Evolutionary conservation across 257 asterid species (phyloP), one percentile per base, ranked within the genome.

Genomic region (Jacaranda mimosifolia): DNA sequence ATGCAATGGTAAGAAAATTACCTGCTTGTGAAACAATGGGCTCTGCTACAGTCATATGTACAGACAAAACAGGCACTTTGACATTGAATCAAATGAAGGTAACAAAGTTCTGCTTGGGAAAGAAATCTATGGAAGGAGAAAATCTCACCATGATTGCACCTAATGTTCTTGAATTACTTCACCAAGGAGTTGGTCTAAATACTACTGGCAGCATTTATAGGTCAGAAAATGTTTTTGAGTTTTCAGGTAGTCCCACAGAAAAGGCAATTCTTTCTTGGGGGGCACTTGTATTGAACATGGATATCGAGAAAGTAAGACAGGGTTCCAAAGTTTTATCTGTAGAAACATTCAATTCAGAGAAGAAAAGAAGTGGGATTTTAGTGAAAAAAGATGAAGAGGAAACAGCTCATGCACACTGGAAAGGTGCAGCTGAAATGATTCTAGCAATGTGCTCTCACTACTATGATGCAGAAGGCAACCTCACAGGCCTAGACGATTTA

Each of bases 341-440:
- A 8, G 90, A 89, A 77, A 79, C 91, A 65, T 89, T 85, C 85
- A 85, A 85, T 45, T 87, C 91, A 0, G 86, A 85, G 71, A 86
- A 86, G 77, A 89, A 85, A 82, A 80, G 86, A 74, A 87, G 91
- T 1, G 90, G 91, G 4, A 64, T 89, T 48, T 39, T 80, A 60
- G 40, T 80, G 48, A 73, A 70, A 79, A 86, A 81, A 39, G 62
- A 19, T 3, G 26, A 12, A 3, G 89, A 85, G 7, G 18, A 56
- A 1, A 18, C 63, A 12, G 2, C 4, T 14, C 57, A 52, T 48
- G 86, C 78, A 14, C 91, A 88, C 62, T 88, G 95, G 95, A 90
- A 86, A 79, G 95, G 95, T 21, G 91, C 88, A 8, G 91, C 95
- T 10, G 95, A 90, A 59, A 86, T 80, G 91, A 77, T 90, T 21